Percentiles rank a stretch among this genome's conserved stretches.
Evolutionary conservation across 75 land plant genomes (phyloP).

Genomic region (Chamaecyparis obtusa): DNA sequence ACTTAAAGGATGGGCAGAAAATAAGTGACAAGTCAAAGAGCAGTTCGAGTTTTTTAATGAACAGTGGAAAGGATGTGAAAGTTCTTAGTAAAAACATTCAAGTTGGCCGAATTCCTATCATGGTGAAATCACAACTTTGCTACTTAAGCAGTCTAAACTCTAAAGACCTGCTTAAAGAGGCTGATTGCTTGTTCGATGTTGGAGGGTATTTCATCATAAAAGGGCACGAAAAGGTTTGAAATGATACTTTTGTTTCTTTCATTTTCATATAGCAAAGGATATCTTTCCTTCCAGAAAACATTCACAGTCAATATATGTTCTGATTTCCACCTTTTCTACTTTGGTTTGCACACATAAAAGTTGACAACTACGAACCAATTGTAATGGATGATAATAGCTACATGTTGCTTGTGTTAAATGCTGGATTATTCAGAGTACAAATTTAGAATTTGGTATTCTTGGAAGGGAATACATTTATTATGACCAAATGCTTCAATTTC

Average conservation of each 20-base stretch:
- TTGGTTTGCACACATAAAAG: neutral
- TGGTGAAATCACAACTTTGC: slow-evolving; percentile 88
- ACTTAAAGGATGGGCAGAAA: neutral
- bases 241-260: neutral
- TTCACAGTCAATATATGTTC: neutral
- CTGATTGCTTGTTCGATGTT: slow-evolving; percentile 72
- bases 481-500: neutral
- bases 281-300: neutral
- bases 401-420: neutral
- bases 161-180: slow-evolving; percentile 22
- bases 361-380: neutral
- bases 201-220: slow-evolving; percentile 95
- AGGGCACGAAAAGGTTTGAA: slow-evolving; percentile 83
- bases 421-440: neutral
- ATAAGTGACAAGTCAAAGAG: neutral
- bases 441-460: neutral
- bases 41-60: neutral
- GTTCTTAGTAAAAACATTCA: slow-evolving; percentile 23
- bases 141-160: slow-evolving; percentile 40
- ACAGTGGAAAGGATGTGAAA: neutral
- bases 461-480: neutral
- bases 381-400: neutral
- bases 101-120: slow-evolving; percentile 82
- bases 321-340: neutral
- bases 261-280: neutral